Percentiles rank a stretch among this genome's conserved stretches.
Conservation (phyloP, 2,329 filamentous ascomycete species). For the Ciborinia camelliae region DNA sequence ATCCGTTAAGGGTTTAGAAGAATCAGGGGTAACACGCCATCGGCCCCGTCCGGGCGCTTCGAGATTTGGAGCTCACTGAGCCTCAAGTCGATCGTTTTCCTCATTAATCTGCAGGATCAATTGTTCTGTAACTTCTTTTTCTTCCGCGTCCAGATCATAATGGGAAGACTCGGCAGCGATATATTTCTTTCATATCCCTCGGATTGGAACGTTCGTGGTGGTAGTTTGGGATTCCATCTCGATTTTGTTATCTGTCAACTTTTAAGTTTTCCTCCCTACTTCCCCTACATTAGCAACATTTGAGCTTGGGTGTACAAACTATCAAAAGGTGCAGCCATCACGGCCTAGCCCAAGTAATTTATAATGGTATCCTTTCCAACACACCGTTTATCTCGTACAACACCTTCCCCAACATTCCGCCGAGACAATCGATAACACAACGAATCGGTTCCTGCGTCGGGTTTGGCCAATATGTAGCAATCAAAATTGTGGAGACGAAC, state of each 20-base stretch:
- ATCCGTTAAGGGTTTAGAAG: background rate
- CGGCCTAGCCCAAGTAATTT: slow-evolving; percentile 1
- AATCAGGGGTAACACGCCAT: slow-evolving; percentile 14
- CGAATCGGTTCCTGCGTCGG: background rate
- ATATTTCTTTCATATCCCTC: background rate
- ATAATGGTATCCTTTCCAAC: too few relatives aligned
- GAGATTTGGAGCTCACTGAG: background rate
- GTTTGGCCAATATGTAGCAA: background rate
- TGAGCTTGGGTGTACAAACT: background rate
- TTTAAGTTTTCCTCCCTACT: background rate
- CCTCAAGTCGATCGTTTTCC: slow-evolving; percentile 3
- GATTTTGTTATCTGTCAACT: background rate
- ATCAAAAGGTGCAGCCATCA: background rate
- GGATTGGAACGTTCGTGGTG: background rate
- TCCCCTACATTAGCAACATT: background rate
- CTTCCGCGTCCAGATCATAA: background rate
- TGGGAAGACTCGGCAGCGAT: background rate
- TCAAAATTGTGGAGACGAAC: background rate
- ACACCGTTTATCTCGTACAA: slow-evolving; percentile 10
- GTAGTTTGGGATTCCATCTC: background rate
- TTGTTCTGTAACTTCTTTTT: background rate
- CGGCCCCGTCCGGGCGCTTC: slow-evolving; percentile 4
- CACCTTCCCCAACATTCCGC: slow-evolving; percentile 8
- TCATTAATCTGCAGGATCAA: background rate
- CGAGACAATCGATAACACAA: slow-evolving; percentile 5